A percentile compares a stretch with the other conserved stretches of the same genome.
Evolutionary conservation across 2,329 filamentous ascomycete species (phyloP).

Genomic region (Harringtonia aguacate): DNA sequence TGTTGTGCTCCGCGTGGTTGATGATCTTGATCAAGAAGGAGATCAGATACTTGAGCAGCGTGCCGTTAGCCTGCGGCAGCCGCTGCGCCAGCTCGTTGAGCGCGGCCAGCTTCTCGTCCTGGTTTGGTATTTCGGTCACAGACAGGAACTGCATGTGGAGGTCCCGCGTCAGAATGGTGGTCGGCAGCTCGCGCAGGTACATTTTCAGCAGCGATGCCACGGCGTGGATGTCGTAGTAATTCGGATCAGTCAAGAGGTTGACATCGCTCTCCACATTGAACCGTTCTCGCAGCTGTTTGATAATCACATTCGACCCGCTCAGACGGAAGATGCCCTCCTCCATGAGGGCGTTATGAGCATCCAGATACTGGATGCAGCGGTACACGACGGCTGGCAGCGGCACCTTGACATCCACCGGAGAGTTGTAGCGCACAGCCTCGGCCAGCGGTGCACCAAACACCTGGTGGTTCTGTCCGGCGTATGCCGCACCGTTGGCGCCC

Average conservation of each 20-base stretch:
- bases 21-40: slow-evolving; percentile 87
- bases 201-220: slow-evolving; percentile 89
- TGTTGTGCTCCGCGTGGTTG: slow-evolving; percentile 81
- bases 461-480: slow-evolving; percentile 44
- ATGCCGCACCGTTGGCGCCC: slow-evolving; percentile 22
- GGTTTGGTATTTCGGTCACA: slow-evolving; percentile 68
- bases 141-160: slow-evolving; percentile 81
- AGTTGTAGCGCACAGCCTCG: slow-evolving; percentile 76
- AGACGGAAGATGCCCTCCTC: slow-evolving; percentile 96
- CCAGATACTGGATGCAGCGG: slow-evolving; percentile 87
- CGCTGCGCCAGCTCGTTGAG: slow-evolving; percentile 70
- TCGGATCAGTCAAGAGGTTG: slow-evolving; percentile 69
- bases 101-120: slow-evolving; percentile 63
- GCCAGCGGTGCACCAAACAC: slow-evolving; percentile 79
- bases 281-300: slow-evolving; percentile 80
- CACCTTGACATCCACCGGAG: slow-evolving; percentile 60
- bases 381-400: slow-evolving; percentile 88
- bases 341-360: slow-evolving; percentile 64
- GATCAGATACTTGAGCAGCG: slow-evolving; percentile 73
- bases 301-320: slow-evolving; percentile 92
- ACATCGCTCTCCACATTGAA: slow-evolving; percentile 93
- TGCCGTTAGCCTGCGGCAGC: slow-evolving; percentile 70
- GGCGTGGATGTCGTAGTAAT: slow-evolving; percentile 91
- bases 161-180: slow-evolving; percentile 82
- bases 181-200: slow-evolving; percentile 85